phyloP scores from a whole-genome alignment of 2,329 filamentous ascomycete genomes.

The Penicillium sp. region DNA sequence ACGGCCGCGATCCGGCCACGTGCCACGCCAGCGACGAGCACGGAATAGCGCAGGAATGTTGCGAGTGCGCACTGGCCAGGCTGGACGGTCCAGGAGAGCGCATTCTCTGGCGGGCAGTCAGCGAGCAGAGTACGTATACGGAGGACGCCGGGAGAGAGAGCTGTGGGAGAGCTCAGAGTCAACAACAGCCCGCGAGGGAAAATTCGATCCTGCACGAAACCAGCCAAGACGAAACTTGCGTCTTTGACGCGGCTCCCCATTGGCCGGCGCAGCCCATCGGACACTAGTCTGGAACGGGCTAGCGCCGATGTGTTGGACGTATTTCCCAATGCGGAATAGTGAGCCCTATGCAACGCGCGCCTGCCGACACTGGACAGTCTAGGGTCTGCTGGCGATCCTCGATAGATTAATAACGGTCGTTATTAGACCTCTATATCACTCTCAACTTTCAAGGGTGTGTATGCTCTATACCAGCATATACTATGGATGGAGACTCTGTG shows the following conservation, averaged over 20 bases:
- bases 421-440: too few relatives aligned
- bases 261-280: not conserved
- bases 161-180: not conserved
- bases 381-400: too few relatives aligned
- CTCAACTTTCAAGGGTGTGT: too few relatives aligned
- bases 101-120: not conserved
- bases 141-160: too few relatives aligned
- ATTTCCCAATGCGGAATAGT: too few relatives aligned
- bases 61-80: not conserved
- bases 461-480: too few relatives aligned
- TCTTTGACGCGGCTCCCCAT: not conserved
- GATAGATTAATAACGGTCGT: too few relatives aligned
- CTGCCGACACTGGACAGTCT: too few relatives aligned
- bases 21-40: constrained; percentile 8
- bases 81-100: not conserved
- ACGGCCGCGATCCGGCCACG: constrained; percentile 9
- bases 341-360: too few relatives aligned
- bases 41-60: constrained; percentile 2
- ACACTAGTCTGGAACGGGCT: not conserved
- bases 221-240: too few relatives aligned
- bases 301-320: not conserved
- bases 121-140: too few relatives aligned
- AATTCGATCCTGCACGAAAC: not conserved
- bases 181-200: not conserved
- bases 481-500: too few relatives aligned